phyloP scores from a whole-genome alignment of 2,329 filamentous ascomycete species.

The Epicoccum nigrum region DNA sequence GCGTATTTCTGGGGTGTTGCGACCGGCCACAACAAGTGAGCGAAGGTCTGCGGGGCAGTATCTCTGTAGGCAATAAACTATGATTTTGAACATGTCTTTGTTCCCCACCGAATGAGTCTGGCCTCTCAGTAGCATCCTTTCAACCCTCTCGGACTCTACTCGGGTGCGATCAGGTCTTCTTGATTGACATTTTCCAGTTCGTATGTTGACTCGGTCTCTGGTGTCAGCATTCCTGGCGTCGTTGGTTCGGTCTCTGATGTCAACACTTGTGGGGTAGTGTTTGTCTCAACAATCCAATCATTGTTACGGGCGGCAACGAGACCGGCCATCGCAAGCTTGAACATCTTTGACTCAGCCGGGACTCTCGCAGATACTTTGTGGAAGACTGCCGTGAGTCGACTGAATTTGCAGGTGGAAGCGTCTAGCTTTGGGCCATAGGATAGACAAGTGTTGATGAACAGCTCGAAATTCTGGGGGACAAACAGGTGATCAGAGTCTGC shows the following conservation, averaged over 20 bases:
- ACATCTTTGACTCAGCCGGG: not conserved
- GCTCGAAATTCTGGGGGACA: not conserved
- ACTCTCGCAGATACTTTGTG: not conserved
- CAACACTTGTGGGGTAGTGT: not conserved
- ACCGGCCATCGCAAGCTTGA: not conserved
- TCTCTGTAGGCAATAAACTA: not conserved
- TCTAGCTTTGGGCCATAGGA: not conserved
- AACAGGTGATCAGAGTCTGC: not conserved
- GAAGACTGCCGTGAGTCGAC: not conserved
- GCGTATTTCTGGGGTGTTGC: conserved; percentile 68
- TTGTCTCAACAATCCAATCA: not conserved
- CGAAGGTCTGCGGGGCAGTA: too few relatives aligned
- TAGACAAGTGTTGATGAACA: not conserved
- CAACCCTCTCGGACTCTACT: too few relatives aligned
- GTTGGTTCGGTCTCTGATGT: not conserved
- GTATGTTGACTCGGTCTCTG: too few relatives aligned
- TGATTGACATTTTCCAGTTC: too few relatives aligned
- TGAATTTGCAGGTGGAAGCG: not conserved
- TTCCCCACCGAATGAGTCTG: too few relatives aligned
- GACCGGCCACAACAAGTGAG: conserved; percentile 53
- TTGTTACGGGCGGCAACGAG: not conserved
- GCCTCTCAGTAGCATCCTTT: too few relatives aligned
- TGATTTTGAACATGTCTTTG: too few relatives aligned
- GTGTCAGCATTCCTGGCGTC: too few relatives aligned
- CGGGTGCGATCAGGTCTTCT: too few relatives aligned